Percentiles rank a stretch among this genome's conserved stretches.
Evolutionary conservation across 1,284 basidiomycete species (phyloP).

Genomic region (Amylostereum areolatum): DNA sequence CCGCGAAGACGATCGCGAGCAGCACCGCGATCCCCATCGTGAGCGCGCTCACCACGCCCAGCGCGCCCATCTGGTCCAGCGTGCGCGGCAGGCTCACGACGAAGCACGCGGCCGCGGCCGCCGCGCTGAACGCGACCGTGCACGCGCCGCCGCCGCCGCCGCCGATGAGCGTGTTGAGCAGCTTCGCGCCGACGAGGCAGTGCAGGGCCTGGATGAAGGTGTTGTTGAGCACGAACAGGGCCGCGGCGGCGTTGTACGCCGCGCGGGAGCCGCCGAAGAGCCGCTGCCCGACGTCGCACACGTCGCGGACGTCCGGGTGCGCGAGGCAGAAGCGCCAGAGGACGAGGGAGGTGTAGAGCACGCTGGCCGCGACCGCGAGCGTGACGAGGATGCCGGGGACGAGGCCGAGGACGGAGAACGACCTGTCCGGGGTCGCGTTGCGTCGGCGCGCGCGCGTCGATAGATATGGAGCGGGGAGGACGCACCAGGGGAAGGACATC

Average conservation of each 20-base stretch:
- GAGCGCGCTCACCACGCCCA: constrained; percentile 39
- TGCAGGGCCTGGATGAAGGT: constrained; percentile 39
- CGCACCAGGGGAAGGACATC: constrained; percentile 42
- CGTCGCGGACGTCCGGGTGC: constrained; percentile 54
- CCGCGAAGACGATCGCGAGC: constrained; percentile 45
- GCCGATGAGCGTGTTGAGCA: constrained; percentile 58
- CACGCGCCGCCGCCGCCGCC: constrained; percentile 48
- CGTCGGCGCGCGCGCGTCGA: too few species aligned
- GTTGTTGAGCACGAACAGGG: constrained; percentile 46
- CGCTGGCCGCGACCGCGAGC: constrained; percentile 28
- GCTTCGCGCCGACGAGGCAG: constrained; percentile 36
- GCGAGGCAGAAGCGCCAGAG: constrained; percentile 55
- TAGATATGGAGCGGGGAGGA: too few species aligned
- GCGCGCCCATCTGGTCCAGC: constrained; percentile 40
- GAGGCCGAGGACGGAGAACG: constrained; percentile 51
- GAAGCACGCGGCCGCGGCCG: constrained; percentile 37
- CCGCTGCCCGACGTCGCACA: constrained; percentile 56
- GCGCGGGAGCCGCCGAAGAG: constrained; percentile 41
- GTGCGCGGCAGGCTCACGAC: constrained; percentile 47
- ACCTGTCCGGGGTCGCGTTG: constrained; percentile 26
- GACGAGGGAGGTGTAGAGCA: constrained; percentile 38
- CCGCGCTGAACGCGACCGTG: constrained; percentile 50
- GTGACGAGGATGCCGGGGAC: constrained; percentile 44
- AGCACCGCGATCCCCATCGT: constrained; percentile 56
- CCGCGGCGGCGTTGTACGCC: constrained; percentile 42